phyloP scores from a whole-genome alignment of 2,329 filamentous ascomycete genomes.

The Emmonsiellopsis sp. region DNA sequence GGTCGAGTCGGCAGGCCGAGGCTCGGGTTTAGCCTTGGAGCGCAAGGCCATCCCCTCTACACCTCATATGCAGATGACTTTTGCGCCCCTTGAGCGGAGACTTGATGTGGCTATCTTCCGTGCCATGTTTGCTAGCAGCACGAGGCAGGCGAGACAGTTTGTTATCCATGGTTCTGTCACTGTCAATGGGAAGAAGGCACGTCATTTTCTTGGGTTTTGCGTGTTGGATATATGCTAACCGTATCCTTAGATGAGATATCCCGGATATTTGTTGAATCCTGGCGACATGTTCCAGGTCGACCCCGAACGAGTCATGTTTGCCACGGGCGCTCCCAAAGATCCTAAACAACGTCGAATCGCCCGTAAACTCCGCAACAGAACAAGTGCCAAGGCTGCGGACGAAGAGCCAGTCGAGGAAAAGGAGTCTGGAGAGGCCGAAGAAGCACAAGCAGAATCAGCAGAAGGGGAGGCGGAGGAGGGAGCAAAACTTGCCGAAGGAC shows the following conservation, averaged over 20 bases:
- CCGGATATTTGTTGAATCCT: constrained; percentile 88
- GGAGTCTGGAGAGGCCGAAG: constrained; percentile 17
- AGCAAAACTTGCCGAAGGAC: not conserved
- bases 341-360: constrained; percentile 30
- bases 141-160: constrained; percentile 87
- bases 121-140: constrained; percentile 86
- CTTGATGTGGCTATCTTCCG: constrained; percentile 93
- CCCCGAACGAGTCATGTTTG: constrained; percentile 75
- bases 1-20: constrained; percentile 72
- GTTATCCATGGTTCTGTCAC: constrained; percentile 87
- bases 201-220: constrained; percentile 10
- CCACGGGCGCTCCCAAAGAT: constrained; percentile 67
- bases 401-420: constrained; percentile 21
- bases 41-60: constrained; percentile 39
- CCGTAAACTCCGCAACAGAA: constrained; percentile 23
- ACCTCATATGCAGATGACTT: constrained; percentile 95
- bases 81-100: constrained; percentile 79
- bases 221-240: not conserved
- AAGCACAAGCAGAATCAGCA: constrained; percentile 15
- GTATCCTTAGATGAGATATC: constrained; percentile 66
- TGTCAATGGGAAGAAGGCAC: constrained; percentile 91
- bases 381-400: constrained; percentile 17
- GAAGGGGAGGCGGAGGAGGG: constrained; percentile 5
- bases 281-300: constrained; percentile 98
- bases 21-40: constrained; percentile 52